Percentiles rank a stretch among this genome's conserved stretches.
Evolutionary conservation across 164 flowering plant genomes (phyloP).

Genomic region (Aristolochia fimbriata): DNA sequence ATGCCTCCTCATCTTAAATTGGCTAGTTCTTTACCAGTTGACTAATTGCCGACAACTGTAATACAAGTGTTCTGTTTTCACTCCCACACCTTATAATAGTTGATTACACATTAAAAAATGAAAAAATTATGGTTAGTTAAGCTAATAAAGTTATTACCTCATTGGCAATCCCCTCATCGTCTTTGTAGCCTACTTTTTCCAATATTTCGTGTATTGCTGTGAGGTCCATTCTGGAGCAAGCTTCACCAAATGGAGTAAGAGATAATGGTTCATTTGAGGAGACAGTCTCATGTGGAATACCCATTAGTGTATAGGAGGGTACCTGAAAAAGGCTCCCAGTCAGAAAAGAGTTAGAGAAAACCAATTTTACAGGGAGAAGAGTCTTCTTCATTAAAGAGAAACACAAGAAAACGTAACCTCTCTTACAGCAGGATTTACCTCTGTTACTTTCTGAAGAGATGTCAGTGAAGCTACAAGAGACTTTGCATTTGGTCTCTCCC

Average conservation of each 20-base stretch:
- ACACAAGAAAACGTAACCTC: background rate
- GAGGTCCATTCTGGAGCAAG: constrained; percentile 71
- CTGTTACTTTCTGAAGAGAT: constrained; percentile 15
- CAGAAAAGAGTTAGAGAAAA: background rate
- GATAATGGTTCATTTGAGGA: constrained; percentile 24
- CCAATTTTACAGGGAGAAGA: background rate
- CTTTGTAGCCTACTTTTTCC: constrained; percentile 76
- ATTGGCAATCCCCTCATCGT: constrained; percentile 77
- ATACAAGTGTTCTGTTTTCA: background rate
- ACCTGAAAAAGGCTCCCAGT: constrained; percentile 28
- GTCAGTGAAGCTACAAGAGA: constrained; percentile 11
- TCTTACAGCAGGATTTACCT: background rate
- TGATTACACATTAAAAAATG: background rate
- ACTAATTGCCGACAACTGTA: background rate
- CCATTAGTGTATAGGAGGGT: constrained; percentile 59
- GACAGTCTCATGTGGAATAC: constrained; percentile 35
- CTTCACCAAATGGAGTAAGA: constrained; percentile 69
- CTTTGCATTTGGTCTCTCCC: constrained; percentile 17
- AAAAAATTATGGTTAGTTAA: background rate
- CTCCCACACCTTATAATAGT: background rate
- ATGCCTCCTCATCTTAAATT: background rate
- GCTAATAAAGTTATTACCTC: constrained; percentile 44
- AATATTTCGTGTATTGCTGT: constrained; percentile 79
- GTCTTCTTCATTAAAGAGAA: background rate
- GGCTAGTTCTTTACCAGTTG: background rate